These are phyloP conservation scores for Calocera viscosa DNA, from an alignment of 768 basidiomycete genomes.

Conservation along the genomic window DNA sequence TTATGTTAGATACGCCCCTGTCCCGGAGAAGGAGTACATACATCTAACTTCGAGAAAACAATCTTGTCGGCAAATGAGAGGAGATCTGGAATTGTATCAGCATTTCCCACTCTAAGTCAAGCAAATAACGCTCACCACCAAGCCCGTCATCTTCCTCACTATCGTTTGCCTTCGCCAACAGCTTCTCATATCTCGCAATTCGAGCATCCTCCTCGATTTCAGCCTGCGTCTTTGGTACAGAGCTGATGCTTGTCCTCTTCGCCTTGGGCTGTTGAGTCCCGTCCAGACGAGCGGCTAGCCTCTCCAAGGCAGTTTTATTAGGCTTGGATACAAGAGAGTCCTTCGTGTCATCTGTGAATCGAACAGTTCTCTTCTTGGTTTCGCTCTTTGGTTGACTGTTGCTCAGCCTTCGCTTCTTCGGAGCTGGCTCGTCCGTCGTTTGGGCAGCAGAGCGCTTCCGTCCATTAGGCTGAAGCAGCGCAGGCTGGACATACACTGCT, in stretches of 20 bases:
- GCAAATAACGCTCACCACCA: slow-evolving; percentile 44
- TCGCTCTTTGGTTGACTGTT: background rate
- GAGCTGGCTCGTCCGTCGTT: slow-evolving; percentile 12
- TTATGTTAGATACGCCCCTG: slow-evolving; percentile 18
- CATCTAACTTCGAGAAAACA: slow-evolving; percentile 25
- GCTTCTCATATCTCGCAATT: slow-evolving; percentile 73
- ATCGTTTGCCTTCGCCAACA: slow-evolving; percentile 37
- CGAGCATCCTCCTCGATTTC: slow-evolving; percentile 69
- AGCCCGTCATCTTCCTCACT: slow-evolving; percentile 63
- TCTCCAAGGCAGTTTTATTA: slow-evolving; percentile 11
- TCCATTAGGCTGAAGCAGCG: background rate
- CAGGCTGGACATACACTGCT: slow-evolving; percentile 31
- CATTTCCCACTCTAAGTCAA: slow-evolving; percentile 14
- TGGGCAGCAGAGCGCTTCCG: background rate
- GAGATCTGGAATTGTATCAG: slow-evolving; percentile 25
- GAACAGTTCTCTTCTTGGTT: background rate
- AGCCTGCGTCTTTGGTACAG: slow-evolving; percentile 21
- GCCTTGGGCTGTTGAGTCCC: background rate
- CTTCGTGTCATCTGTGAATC: background rate
- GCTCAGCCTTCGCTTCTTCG: slow-evolving; percentile 38
- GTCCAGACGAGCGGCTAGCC: slow-evolving; percentile 17
- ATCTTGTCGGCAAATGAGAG: slow-evolving; percentile 44
- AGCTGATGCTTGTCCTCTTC: slow-evolving; percentile 19
- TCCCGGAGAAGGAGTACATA: slow-evolving; percentile 23
- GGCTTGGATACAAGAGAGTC: background rate